Conservation (phyloP, 352 stramenopile genomes). For the Phytophthora pini region DNA sequence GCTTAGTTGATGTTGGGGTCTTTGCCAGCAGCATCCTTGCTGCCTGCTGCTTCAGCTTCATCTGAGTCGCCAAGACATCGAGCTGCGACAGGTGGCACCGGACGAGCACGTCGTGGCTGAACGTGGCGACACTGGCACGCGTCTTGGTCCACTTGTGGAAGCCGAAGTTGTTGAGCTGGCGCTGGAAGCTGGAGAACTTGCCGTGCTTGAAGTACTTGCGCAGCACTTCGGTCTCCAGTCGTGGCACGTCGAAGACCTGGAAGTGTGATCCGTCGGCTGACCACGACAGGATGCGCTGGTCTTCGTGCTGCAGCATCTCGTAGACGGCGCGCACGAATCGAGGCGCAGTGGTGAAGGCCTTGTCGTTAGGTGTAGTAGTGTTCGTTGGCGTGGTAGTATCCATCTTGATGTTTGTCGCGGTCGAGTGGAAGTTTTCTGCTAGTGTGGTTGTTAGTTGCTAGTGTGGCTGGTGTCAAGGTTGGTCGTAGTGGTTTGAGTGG, state of each 20-base stretch:
- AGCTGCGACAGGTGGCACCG: conserved; percentile 44
- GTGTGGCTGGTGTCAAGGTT: not conserved
- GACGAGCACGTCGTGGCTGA: conserved; percentile 65
- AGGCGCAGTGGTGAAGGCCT: conserved; percentile 17
- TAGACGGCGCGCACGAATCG: conserved; percentile 58
- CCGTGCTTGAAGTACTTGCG: conserved; percentile 86
- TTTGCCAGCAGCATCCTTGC: not conserved
- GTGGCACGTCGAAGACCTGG: conserved; percentile 77
- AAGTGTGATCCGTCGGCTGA: conserved; percentile 70
- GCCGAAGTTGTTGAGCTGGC: conserved; percentile 93
- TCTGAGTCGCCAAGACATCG: conserved; percentile 10
- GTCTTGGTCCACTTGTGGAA: conserved; percentile 89
- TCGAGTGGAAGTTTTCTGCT: not conserved
- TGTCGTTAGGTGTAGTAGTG: not conserved
- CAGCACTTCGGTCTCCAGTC: conserved; percentile 63
- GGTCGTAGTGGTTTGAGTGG: not conserved
- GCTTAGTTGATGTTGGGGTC: conserved; percentile 8
- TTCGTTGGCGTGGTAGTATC: not conserved
- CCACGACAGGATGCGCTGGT: conserved; percentile 52
- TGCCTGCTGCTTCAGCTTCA: conserved; percentile 11
- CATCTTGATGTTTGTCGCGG: not conserved
- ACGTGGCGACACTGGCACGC: conserved; percentile 64
- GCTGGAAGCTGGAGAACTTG: conserved; percentile 91
- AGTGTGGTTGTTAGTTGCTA: not conserved
- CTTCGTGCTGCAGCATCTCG: conserved; percentile 68